A percentile compares a stretch with the other conserved stretches of the same genome.
Evolutionary conservation across 2,329 filamentous ascomycete genomes (phyloP).

Genomic region (Fusarium mangiferae): DNA sequence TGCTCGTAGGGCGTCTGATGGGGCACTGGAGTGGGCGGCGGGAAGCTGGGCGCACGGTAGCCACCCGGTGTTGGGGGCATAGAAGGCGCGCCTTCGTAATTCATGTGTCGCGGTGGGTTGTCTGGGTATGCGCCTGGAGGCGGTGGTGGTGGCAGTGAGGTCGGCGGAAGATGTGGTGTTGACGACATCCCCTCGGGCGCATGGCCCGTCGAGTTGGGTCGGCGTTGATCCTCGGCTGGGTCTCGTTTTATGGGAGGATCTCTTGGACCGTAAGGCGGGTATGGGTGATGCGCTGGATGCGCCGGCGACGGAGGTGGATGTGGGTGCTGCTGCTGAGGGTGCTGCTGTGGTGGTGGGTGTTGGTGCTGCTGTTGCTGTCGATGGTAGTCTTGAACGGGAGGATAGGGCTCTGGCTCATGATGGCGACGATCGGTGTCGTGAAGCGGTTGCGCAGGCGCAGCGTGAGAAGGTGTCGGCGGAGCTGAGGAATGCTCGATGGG

Average conservation of each 20-base stretch:
- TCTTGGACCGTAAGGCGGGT: constrained; percentile 57
- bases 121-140: constrained; percentile 55
- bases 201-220: constrained; percentile 64
- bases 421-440: constrained; percentile 64
- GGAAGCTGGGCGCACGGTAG: constrained; percentile 55
- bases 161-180: constrained; percentile 46
- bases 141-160: constrained; percentile 47
- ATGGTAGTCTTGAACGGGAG: constrained; percentile 65
- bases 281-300: constrained; percentile 52
- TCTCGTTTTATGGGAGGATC: constrained; percentile 69
- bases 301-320: constrained; percentile 54
- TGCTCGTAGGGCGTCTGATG: constrained; percentile 54
- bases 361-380: constrained; percentile 43
- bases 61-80: constrained; percentile 57
- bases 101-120: constrained; percentile 62
- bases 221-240: constrained; percentile 60
- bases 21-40: constrained; percentile 54
- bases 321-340: constrained; percentile 30
- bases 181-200: constrained; percentile 49
- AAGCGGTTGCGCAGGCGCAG: constrained; percentile 48
- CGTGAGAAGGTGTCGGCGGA: constrained; percentile 44
- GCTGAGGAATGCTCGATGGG: constrained; percentile 47
- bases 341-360: constrained; percentile 27
- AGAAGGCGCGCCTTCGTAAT: constrained; percentile 60
- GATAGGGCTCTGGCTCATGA: constrained; percentile 65